These are phyloP conservation scores for Fusarium duplospermum DNA, from an alignment of 2,329 filamentous ascomycete genomes.

Conservation along the genomic window DNA sequence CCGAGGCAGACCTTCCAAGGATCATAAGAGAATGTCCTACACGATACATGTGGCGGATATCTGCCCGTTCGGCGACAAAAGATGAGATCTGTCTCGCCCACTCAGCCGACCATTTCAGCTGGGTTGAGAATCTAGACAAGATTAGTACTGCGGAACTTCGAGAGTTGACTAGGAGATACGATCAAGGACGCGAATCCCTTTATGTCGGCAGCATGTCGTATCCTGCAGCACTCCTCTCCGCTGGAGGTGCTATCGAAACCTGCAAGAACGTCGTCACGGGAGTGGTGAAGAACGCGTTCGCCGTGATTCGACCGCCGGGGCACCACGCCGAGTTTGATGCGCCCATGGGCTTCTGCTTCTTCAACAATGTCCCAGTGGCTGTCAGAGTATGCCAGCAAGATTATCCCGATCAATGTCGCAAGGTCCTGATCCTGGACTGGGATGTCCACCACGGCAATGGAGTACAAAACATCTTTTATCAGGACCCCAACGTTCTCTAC, in stretches of 20 bases:
- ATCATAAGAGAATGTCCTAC: constrained; percentile 66
- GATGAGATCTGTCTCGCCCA: constrained; percentile 87
- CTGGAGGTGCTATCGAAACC: constrained; percentile 94
- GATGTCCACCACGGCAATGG: constrained; percentile 88
- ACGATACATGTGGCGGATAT: constrained; percentile 80
- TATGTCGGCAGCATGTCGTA: constrained; percentile 88
- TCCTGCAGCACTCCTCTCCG: constrained; percentile 83
- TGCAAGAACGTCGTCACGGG: constrained; percentile 89
- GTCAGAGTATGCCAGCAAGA: constrained; percentile 87
- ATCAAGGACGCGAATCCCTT: constrained; percentile 77
- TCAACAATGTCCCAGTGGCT: constrained; percentile 97
- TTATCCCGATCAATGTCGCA: constrained; percentile 83
- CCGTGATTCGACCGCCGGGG: constrained; percentile 92
- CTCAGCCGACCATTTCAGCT: constrained; percentile 79
- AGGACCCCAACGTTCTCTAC: constrained; percentile 94
- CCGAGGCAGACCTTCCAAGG: constrained; percentile 63
- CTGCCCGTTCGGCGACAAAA: constrained; percentile 79
- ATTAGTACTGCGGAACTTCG: constrained; percentile 74
- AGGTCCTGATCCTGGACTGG: constrained; percentile 95
- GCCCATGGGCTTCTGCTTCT: constrained; percentile 95
- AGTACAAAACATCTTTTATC: constrained; percentile 95
- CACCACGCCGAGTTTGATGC: constrained; percentile 91
- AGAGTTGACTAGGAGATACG: constrained; percentile 69
- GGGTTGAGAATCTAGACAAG: constrained; percentile 72
- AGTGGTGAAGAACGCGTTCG: constrained; percentile 92